Percentiles rank a stretch among this genome's conserved stretches.
phyloP scores from a whole-genome alignment of 306 rosid species.

The Castanea mollissima region DNA sequence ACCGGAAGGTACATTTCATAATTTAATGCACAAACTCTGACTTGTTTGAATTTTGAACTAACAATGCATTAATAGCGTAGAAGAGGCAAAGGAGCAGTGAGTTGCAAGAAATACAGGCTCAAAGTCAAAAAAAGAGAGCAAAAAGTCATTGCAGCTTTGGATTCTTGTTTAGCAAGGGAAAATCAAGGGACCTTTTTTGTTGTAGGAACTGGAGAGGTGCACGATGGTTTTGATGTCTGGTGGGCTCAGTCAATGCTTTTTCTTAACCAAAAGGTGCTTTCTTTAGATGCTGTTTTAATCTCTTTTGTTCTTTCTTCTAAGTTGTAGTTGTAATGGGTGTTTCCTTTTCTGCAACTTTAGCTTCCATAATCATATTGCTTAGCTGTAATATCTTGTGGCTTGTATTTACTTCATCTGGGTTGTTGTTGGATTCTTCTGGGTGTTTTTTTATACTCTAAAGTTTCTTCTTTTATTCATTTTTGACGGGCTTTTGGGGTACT shows the following conservation, averaged over 20 bases:
- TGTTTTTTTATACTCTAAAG: conserved; percentile 13
- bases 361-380: conserved; percentile 32
- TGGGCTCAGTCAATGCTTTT: conserved; percentile 67
- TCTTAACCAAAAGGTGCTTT: conserved; percentile 50
- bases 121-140: conserved; percentile 12
- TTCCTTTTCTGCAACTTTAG: conserved; percentile 41
- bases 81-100: conserved; percentile 11
- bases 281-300: conserved; percentile 23
- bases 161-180: conserved; percentile 57
- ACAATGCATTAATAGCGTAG: not conserved
- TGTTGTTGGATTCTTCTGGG: conserved; percentile 18
- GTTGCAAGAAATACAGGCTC: conserved; percentile 18
- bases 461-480: conserved; percentile 13
- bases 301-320: conserved; percentile 15
- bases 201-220: conserved; percentile 44
- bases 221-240: conserved; percentile 50
- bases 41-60: conserved; percentile 19
- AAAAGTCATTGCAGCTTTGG: conserved; percentile 52
- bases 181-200: conserved; percentile 30
- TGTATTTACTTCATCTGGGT: conserved; percentile 38
- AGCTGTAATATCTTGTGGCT: conserved; percentile 29
- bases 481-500: conserved; percentile 26
- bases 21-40: conserved; percentile 45
- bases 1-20: conserved; percentile 34
- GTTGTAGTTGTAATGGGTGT: conserved; percentile 35